A percentile compares a stretch with the other conserved stretches of the same genome.
Conservation (phyloP, 192 early-diverging fungal genomes). For the Coemansia sp. region DNA sequence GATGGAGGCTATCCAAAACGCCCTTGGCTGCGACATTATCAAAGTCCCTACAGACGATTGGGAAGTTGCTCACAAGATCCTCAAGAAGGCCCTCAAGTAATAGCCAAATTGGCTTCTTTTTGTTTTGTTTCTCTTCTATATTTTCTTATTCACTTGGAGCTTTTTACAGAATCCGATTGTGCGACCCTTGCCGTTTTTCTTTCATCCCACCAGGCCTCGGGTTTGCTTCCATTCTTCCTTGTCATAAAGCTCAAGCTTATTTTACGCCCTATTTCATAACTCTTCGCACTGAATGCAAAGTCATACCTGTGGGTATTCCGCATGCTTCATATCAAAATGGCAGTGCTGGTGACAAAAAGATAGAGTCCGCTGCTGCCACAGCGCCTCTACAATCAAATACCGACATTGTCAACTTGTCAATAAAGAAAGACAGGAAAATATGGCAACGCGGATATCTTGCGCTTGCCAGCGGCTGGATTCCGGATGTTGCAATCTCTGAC, state of each 20-base stretch:
- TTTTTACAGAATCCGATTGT: neutral
- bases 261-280: too few species aligned
- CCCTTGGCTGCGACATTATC: conserved; percentile 78
- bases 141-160: neutral
- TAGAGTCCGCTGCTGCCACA: neutral
- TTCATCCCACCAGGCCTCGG: neutral
- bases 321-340: too few species aligned
- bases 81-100: conserved; percentile 74
- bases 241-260: too few species aligned
- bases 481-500: conserved; percentile 15
- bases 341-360: too few species aligned
- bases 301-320: too few species aligned
- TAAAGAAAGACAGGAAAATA: too few species aligned
- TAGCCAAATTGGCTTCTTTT: neutral
- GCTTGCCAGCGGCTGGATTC: conserved; percentile 14
- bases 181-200: neutral
- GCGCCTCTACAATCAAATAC: neutral
- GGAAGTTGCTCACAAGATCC: conserved; percentile 78
- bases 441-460: neutral
- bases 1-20: conserved; percentile 79
- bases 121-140: neutral
- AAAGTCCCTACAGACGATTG: conserved; percentile 80
- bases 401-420: too few species aligned
- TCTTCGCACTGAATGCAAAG: too few species aligned
- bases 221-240: neutral